Evolutionary conservation across 177 flowering plant genomes (phyloP).

Genomic region (Tripterygium wilfordii): DNA sequence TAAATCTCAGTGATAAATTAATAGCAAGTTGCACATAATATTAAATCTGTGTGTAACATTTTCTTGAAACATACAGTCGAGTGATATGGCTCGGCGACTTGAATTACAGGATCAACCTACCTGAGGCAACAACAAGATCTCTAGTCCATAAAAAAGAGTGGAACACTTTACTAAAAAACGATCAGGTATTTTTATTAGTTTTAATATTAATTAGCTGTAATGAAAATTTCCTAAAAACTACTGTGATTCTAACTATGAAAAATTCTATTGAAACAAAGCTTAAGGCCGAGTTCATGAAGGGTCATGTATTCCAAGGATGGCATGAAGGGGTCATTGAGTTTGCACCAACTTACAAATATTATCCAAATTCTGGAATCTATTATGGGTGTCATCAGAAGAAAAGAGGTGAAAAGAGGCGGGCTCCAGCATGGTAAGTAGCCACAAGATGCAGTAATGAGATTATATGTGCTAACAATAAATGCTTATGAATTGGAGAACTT

Average conservation of each 20-base stretch:
- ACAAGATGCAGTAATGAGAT: not conserved
- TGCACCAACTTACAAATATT: constrained; percentile 77
- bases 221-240: not conserved
- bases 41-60: not conserved
- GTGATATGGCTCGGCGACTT: constrained; percentile 61
- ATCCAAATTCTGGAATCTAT: constrained; percentile 45
- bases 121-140: constrained; percentile 34
- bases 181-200: constrained; percentile 40
- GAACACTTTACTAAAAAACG: constrained; percentile 41
- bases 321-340: constrained; percentile 56
- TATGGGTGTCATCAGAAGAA: constrained; percentile 34
- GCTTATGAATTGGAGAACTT: no score
- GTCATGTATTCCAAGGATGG: constrained; percentile 61
- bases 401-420: constrained; percentile 41
- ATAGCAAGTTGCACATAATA: no score
- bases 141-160: constrained; percentile 42
- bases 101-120: constrained; percentile 56
- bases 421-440: constrained; percentile 69
- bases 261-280: not conserved
- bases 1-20: no score
- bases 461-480: not conserved
- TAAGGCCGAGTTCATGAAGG: constrained; percentile 4
- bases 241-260: not conserved
- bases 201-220: not conserved
- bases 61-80: constrained; percentile 30